Base-by-base conservation (phyloP, 2,329 filamentous ascomycete species). In the Trichoderma sp. region DNA sequence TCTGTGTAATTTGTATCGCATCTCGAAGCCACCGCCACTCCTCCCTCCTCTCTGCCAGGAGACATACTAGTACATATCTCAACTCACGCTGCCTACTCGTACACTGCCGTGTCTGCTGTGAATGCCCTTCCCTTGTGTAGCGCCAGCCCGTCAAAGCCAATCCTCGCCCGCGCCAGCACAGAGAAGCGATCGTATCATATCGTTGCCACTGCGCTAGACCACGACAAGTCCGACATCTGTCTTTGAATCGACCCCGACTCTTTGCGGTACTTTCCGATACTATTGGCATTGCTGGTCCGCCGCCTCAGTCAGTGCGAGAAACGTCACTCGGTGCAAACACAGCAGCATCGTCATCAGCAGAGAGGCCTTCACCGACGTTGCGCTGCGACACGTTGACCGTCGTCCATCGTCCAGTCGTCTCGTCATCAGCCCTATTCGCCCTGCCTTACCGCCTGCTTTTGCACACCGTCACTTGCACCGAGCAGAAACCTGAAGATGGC, bases 1-100 rank as follows among this genome's bases (percentile, higher is more conserved):
- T 55, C 39, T 63, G 60, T 63, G 60, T 63, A 54, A 63, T 63
- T 63, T 19, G 60, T 54, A 55, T 55, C 60, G 54, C 50, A 50
- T 52, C 60, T 63, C 41, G 59, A 63, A 60, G 59, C 59, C 50
- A 54, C 59, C 59, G 59, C 59, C 61, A 64, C 61, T 64, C 43
- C 50, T 51, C 51, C 61, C 47, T 54, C 44, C 14, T 44, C 15
- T 56, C 30, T 28, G 28, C 52, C 14, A 34, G 34, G 34, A 39
- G 34, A 5, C 12, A 15, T 41, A n/a, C n/a, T n/a, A 63, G 30
- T 9, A 17, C 55, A n/a, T 48, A 19, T 48, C 17, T 10, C 17
- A 24, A 24, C 21, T 56, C 60, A 5, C 39, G 41, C 28, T 39
- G 43, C 61, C 28, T 50, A 41, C 55, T 30, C 21, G 28, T 48